phyloP scores from a whole-genome alignment of 2,329 filamentous ascomycete genomes.

The Xylaria sp. region DNA sequence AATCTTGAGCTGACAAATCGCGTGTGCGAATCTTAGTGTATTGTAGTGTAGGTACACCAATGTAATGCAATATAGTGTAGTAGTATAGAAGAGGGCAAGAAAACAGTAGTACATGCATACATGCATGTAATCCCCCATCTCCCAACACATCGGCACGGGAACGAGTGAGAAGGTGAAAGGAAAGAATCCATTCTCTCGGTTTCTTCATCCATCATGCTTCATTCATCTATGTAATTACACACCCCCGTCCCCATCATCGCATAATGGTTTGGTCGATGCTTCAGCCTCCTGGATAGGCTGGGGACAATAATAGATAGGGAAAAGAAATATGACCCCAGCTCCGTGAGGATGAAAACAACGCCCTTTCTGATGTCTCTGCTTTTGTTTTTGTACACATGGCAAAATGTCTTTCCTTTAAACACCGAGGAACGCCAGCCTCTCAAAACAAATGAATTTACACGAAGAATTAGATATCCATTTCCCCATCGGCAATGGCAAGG shows the following conservation, averaged over 20 bases:
- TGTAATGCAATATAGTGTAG: neutral
- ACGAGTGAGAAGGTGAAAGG: neutral
- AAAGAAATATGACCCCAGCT: neutral
- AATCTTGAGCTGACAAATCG: neutral
- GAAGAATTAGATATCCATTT: conserved; percentile 53
- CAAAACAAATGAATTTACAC: conserved; percentile 37
- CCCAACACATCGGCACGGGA: neutral
- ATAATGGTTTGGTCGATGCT: neutral
- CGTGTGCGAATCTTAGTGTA: neutral
- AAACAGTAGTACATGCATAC: neutral
- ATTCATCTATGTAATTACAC: conserved; percentile 28
- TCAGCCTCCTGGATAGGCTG: conserved; percentile 1
- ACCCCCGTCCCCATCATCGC: neutral
- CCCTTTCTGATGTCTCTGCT: conserved; percentile 33
- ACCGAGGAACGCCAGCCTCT: conserved; percentile 34
- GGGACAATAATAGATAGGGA: neutral
- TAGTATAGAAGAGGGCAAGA: neutral
- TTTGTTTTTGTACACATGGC: conserved; percentile 34
- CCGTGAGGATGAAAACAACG: conserved; percentile 22
- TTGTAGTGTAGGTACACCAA: neutral
- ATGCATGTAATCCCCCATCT: neutral
- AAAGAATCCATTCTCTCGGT: conserved; percentile 7
- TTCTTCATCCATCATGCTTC: conserved; percentile 21
- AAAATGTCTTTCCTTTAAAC: conserved; percentile 28
- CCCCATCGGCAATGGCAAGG: conserved; percentile 73